These are phyloP conservation scores for Penicillium canariense DNA, from an alignment of 495 filamentous ascomycete species.

Conservation along the genomic window DNA sequence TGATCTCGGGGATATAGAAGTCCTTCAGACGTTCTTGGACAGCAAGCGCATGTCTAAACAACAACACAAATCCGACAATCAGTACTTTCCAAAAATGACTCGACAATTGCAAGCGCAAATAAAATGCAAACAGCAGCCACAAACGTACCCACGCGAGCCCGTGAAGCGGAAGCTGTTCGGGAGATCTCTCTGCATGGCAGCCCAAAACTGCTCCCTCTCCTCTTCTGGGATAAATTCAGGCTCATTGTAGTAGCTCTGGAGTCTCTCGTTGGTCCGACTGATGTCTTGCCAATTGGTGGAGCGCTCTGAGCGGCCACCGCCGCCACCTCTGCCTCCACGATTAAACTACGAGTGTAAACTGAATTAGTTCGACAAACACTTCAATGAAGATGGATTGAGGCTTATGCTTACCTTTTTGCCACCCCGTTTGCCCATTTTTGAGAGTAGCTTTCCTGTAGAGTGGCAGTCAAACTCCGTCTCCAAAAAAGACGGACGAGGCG, in stretches of 20 bases:
- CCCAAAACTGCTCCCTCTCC: constrained; percentile 80
- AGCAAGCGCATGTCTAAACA: constrained; percentile 70
- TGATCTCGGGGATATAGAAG: constrained; percentile 87
- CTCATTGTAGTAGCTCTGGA: constrained; percentile 80
- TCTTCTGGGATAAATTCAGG: constrained; percentile 68
- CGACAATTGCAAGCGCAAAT: neutral
- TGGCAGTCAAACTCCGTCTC: constrained; percentile 12
- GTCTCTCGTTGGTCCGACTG: constrained; percentile 67
- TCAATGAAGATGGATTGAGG: neutral
- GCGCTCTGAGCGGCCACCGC: constrained; percentile 26
- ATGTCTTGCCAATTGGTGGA: constrained; percentile 54
- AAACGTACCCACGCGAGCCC: constrained; percentile 75
- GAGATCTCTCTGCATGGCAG: constrained; percentile 70
- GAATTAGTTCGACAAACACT: constrained; percentile 14
- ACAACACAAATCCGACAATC: too few species aligned
- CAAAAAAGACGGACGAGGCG: constrained; percentile 12
- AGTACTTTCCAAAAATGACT: constrained; percentile 8
- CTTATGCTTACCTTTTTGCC: constrained; percentile 33
- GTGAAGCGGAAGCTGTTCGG: constrained; percentile 97
- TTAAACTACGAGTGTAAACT: constrained; percentile 24
- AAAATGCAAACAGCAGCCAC: neutral
- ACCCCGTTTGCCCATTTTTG: constrained; percentile 41
- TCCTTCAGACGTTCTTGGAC: constrained; percentile 82
- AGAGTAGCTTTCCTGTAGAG: constrained; percentile 11
- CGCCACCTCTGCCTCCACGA: constrained; percentile 34